Evolutionary conservation across 2,329 filamentous ascomycete species (phyloP).

Genomic region (Arachnomyces sp.): DNA sequence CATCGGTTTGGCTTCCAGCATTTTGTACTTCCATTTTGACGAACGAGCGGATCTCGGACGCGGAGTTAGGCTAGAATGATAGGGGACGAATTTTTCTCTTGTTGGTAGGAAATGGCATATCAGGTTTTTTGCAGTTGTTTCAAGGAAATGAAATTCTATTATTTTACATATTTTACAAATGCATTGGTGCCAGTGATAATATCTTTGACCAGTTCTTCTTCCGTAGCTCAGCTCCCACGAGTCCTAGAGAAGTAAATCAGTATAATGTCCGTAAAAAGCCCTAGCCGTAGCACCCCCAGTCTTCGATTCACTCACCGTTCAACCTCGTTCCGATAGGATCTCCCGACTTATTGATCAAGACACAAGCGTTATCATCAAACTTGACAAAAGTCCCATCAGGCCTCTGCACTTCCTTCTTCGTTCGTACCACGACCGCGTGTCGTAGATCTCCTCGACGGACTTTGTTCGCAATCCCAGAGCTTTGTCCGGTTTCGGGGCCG

Average conservation of each 20-base stretch:
- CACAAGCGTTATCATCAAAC: conserved; percentile 97
- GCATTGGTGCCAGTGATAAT: conserved; percentile 81
- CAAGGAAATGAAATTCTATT: too few relatives aligned
- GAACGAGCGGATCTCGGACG: too few relatives aligned
- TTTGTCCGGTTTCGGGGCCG: conserved; percentile 60
- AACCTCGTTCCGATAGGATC: conserved; percentile 90
- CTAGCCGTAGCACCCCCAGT: not conserved
- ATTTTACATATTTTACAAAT: conserved; percentile 46
- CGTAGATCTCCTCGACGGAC: conserved; percentile 94
- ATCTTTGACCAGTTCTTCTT: conserved; percentile 98
- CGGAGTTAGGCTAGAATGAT: too few relatives aligned
- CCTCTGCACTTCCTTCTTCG: conserved; percentile 76
- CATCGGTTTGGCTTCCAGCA: too few relatives aligned
- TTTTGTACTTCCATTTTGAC: conserved; percentile 8
- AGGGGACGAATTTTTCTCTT: too few relatives aligned
- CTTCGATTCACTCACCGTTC: conserved; percentile 51
- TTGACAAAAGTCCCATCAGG: conserved; percentile 81
- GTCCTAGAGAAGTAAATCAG: conserved; percentile 41
- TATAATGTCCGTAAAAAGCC: conserved; percentile 1
- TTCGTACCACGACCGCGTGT: conserved; percentile 91
- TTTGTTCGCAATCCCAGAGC: conserved; percentile 75
- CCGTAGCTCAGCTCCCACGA: conserved; percentile 82
- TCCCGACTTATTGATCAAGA: conserved; percentile 91
- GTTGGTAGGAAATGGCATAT: too few relatives aligned
- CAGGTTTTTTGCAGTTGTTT: too few relatives aligned